Base-by-base conservation (phyloP, 2,329 filamentous ascomycete genomes). In the Sporothrix globosa region DNA sequence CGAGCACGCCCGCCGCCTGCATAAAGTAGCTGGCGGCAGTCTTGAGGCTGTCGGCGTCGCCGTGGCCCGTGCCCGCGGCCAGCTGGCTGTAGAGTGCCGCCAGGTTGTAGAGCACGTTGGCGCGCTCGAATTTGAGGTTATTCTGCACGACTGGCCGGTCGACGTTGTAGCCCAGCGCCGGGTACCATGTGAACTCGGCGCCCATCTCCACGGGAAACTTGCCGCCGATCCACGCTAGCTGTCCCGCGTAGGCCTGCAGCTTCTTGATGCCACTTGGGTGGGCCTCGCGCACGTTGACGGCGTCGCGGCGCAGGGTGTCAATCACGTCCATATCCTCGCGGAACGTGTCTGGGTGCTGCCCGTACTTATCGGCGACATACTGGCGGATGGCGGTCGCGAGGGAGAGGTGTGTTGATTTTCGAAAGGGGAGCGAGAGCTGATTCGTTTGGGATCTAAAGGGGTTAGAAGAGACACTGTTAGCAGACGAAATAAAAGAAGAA, bases 281-380 rank as follows among this genome's bases (percentile, higher is more conserved):
- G 2, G 96, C 89, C 78, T 99, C 96, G 72, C 91, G 88, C 2
- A 96, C 91, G 79, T 93, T 92, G 69, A 97, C 85, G n/a, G 96
- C 96, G 78, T 96, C 92, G 73, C 87, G 87, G 5, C 96, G 90
- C 71, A 98, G 83, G 65, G 88, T 84, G 78, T 98, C 93, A 76
- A 99, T 93, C 74, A 91, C 87, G 77, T 94, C 89, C 71, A 89
- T 88, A 82, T 99, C 96, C 74, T 92, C 87, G 73, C 89, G 88
- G 81, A 99, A 99, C 91, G 97, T 97, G 80, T 97, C 93, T 46
- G 96, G 95, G 78, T 97, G 95, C 79, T 99, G 96, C 81, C 98
- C 95, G 90, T 98, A 98, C 85, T 98, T 97, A 80, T 89, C 91
- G 73, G 93, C 97, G 77, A 99, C 98, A 83, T 99, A 98, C 79